Evolutionary conservation across 352 stramenopile genomes (phyloP).

Genomic region (Phytophthora crassamura): DNA sequence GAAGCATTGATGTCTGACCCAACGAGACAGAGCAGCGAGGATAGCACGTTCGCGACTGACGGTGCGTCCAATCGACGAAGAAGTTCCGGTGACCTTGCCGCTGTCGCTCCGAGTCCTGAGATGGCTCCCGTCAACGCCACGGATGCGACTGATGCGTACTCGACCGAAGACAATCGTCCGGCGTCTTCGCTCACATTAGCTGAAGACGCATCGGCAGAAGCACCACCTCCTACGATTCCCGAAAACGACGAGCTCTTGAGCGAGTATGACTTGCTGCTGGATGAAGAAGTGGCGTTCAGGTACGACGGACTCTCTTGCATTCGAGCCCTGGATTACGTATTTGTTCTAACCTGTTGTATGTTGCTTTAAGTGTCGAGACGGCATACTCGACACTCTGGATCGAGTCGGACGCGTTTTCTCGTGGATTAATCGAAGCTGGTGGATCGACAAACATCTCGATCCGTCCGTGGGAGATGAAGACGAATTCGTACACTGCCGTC

Average conservation of each 20-base stretch:
- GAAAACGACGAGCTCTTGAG: slow-evolving; percentile 55
- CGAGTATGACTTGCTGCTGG: slow-evolving; percentile 79
- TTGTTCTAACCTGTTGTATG: slow-evolving; percentile 1
- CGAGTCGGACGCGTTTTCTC: slow-evolving; percentile 58
- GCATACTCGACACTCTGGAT: slow-evolving; percentile 70
- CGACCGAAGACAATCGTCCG: slow-evolving; percentile 17
- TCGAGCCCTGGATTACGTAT: background rate
- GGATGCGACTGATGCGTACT: slow-evolving; percentile 1
- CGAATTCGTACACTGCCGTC: slow-evolving; percentile 61
- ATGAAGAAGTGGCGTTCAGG: slow-evolving; percentile 77
- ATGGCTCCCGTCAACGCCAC: slow-evolving; percentile 1
- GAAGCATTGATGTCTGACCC: slow-evolving; percentile 54
- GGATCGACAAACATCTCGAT: slow-evolving; percentile 73
- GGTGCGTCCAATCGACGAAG: slow-evolving; percentile 24
- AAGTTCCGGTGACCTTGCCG: slow-evolving; percentile 31
- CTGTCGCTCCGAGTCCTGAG: slow-evolving; percentile 33
- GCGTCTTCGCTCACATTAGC: slow-evolving; percentile 7
- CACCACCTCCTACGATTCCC: slow-evolving; percentile 35
- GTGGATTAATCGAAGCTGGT: slow-evolving; percentile 46
- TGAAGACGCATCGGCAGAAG: slow-evolving; percentile 17
- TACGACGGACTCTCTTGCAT: slow-evolving; percentile 33
- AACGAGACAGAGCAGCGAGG: slow-evolving; percentile 2
- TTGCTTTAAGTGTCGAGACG: slow-evolving; percentile 61
- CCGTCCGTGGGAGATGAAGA: slow-evolving; percentile 51
- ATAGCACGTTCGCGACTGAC: slow-evolving; percentile 1